Conservation (phyloP, 2,329 filamentous ascomycete genomes). For the Cercospora sp. region DNA sequence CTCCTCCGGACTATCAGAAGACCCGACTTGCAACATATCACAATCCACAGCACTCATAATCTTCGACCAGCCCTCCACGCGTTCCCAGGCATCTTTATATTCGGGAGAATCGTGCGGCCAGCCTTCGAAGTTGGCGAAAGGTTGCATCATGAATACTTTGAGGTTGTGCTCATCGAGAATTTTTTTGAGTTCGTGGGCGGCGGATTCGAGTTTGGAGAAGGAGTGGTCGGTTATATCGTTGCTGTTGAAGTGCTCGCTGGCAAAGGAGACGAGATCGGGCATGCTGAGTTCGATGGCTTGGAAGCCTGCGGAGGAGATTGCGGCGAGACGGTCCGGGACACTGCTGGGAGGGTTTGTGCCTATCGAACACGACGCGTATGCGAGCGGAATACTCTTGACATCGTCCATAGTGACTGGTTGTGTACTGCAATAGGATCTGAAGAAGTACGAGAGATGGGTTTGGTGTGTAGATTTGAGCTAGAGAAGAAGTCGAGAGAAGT, state of each 20-base stretch:
- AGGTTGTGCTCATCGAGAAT: conserved; percentile 58
- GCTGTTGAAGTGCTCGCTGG: conserved; percentile 48
- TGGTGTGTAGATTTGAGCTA: background rate
- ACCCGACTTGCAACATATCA: conserved; percentile 69
- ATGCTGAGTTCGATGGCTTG: conserved; percentile 72
- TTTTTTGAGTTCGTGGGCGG: conserved; percentile 56
- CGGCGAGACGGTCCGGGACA: conserved; percentile 61
- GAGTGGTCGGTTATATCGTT: conserved; percentile 57
- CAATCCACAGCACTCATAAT: conserved; percentile 71
- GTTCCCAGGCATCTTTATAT: conserved; percentile 62
- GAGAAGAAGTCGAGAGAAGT: background rate
- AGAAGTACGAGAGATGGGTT: background rate
- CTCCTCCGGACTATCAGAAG: conserved; percentile 60
- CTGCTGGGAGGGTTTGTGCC: conserved; percentile 52
- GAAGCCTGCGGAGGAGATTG: conserved; percentile 67
- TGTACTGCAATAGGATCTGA: background rate
- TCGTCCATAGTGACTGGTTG: conserved; percentile 18
- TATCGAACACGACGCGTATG: conserved; percentile 60
- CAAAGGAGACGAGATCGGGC: conserved; percentile 68
- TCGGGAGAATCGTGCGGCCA: conserved; percentile 63
- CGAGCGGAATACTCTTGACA: conserved; percentile 48
- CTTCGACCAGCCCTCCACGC: conserved; percentile 66
- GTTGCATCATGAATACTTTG: conserved; percentile 70
- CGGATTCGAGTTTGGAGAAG: conserved; percentile 58
- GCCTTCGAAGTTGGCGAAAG: conserved; percentile 75